phyloP scores from a whole-genome alignment of 1,284 basidiomycete genomes.

The Ganoderma meredithae region DNA sequence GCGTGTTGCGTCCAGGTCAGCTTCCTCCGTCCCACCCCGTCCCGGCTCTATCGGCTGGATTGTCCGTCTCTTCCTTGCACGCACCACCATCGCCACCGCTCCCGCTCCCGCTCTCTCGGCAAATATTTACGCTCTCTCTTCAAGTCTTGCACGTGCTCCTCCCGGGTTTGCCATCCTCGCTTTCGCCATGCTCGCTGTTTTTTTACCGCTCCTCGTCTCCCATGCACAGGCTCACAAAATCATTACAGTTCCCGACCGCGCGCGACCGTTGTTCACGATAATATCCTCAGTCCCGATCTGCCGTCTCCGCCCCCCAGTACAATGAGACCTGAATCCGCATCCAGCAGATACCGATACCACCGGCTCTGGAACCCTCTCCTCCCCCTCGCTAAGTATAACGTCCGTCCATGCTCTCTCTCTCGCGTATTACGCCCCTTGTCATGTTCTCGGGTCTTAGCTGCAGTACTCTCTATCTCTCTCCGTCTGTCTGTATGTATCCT shows the following conservation, averaged over 20 bases:
- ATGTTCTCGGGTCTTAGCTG: slow-evolving; percentile 13
- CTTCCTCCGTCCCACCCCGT: background rate
- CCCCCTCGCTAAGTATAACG: slow-evolving; percentile 12
- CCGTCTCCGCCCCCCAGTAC: background rate
- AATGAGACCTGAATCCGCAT: background rate
- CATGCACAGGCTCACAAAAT: slow-evolving; percentile 16
- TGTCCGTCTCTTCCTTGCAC: background rate
- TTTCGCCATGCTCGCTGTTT: slow-evolving; percentile 3
- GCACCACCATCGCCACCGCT: too few relatives aligned
- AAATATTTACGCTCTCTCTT: background rate
- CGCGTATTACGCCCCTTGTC: slow-evolving; percentile 9
- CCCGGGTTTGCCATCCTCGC: slow-evolving; percentile 1
- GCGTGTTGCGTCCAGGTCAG: background rate
- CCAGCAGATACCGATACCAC: background rate
- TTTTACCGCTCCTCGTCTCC: slow-evolving; percentile 2
- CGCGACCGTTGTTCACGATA: slow-evolving; percentile 12
- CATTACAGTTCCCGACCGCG: slow-evolving; percentile 12
- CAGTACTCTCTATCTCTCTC: slow-evolving; percentile 1
- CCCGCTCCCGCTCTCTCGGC: background rate
- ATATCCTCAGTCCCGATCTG: background rate
- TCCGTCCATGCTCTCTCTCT: background rate
- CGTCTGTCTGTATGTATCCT: slow-evolving; percentile 18
- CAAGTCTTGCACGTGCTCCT: background rate
- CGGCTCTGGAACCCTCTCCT: background rate
- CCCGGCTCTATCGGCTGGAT: background rate